These are phyloP conservation scores for Leishmania arabica DNA, from an alignment of 208 protist species.

Conservation along the genomic window DNA sequence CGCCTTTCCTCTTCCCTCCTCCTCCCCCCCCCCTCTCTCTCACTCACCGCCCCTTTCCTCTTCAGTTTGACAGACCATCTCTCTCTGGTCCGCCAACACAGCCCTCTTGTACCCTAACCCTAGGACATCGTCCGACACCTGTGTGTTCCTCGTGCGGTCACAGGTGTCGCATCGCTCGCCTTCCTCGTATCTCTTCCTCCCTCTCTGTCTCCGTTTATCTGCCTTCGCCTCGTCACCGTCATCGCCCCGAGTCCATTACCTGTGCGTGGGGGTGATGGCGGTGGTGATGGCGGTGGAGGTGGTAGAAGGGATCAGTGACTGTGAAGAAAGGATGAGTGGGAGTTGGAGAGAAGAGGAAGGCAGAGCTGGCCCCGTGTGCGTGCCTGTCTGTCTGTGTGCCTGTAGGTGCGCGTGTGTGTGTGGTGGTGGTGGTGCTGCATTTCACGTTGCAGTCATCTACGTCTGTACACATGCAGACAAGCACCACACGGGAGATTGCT, in stretches of 20 bases:
- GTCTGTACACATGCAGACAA: neutral
- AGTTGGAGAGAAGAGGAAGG: neutral
- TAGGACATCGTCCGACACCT: slow-evolving; percentile 5
- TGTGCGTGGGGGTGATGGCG: neutral
- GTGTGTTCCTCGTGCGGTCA: neutral
- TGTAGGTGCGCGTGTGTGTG: neutral
- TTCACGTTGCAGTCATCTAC: neutral
- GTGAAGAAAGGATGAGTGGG: neutral
- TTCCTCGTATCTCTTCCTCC: neutral
- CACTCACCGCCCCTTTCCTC: neutral
- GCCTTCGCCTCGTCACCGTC: neutral
- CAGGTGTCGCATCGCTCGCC: slow-evolving; percentile 1
- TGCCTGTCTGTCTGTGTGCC: neutral
- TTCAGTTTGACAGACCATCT: slow-evolving; percentile 7
- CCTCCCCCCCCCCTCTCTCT: neutral
- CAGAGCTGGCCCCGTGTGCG: slow-evolving; percentile 1
- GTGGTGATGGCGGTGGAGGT: neutral
- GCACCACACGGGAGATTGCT: neutral
- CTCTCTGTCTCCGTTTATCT: neutral
- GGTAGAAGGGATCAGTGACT: neutral
- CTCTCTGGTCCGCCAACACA: neutral
- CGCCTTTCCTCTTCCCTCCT: neutral
- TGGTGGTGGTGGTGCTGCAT: neutral
- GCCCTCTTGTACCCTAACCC: slow-evolving; percentile 38
- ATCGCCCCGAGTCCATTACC: neutral